Base-by-base conservation (phyloP, 2,329 filamentous ascomycete genomes). In the Trichophyton verrucosum region DNA sequence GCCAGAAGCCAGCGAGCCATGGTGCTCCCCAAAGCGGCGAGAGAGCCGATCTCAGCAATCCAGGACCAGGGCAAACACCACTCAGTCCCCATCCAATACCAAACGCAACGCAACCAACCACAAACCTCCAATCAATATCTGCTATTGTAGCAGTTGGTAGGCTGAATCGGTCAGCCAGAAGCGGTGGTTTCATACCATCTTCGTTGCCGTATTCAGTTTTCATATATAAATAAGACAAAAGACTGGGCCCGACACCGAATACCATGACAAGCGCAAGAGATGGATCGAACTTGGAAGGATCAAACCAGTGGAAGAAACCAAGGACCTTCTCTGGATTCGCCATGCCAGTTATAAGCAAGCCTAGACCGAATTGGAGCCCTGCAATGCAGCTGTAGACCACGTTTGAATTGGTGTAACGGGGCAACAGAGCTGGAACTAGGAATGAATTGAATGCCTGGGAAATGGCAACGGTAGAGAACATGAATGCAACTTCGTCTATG, bases 41-140 rank as follows among this genome's bases (percentile, higher is more conserved):
- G 24, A 77, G 66, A 15, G 78, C 66, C 22, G 75, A 68, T 51
- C 78, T 75, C 65, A 81, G 62, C 15, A 80, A 68, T 0, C 77
- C 79, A 7, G 80, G 78, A 0, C 80, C 80, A 9, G 80, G 80
- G 67, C 80, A 82, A 1, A 78, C 74, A 1, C 80, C 80, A 11
- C 69, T 72, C 62, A 80, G 64, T 0, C 80, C 80, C 79, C 80
- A 82, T 0, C 75, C 78, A 27, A 80, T 58, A 0, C 80, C 80
- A 67, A 81, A 82, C 1, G 72, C 70, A 20, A 69, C 71, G 2
- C 78, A 75, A 1, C 80, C 80, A 2, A 71, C 66, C 11, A 81
- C 64, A 65, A 82, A 79, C 44, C 71, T 75, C 70, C 71, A 74
- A 65, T 81, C 76, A 11, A 79, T 76, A 64, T 80, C 78, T 17